Base-by-base conservation (phyloP, 257 asterid genomes). In the Forsythia viridissima region DNA sequence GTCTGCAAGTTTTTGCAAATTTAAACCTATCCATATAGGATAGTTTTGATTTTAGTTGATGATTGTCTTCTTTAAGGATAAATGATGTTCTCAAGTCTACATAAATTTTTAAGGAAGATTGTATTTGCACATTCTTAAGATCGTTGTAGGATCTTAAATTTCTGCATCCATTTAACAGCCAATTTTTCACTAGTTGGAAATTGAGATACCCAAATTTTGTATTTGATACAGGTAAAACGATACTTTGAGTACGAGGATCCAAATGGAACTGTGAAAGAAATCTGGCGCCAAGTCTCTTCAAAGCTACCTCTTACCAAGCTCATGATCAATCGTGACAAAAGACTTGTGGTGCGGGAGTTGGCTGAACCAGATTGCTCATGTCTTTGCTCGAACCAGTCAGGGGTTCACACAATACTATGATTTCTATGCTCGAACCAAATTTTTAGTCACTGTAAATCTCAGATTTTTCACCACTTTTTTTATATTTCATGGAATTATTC, bases 171-270 rank as follows among this genome's bases (percentile, higher is more conserved):
- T 0, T 30, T 2, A 6, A n/a, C 65, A 55, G 30, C 24, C 4
- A 55, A 55, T 55, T n/a, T 16, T 55, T 2, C 16, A 6, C 30
- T 55, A 0, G 8, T 61, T 0, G 3, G 38, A 5, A 9, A 8
- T 63, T 63, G 30, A 41, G 38, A 24, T 74, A 5, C 43, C 3
- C 37, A 63, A 30, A 9, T 21, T 71, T 72, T 30, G 69, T 20
- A 39, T 79, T 61, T 20, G 72, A 24, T 82, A 69, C 94, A 95
- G 99, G 97, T 92, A 76, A 89, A 91, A 72, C 91, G 89, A 82
- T 93, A 90, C 85, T 95, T 91, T 24, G 98, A 92, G 81, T 95
- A 93, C 6, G 97, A 93, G 65, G 96, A 95, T 84, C 94, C 94
- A 65, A 77, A 92, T 71, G 99, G 99, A 78, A 85, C 98, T 2